These are phyloP conservation scores for Clonostachys byssicola DNA, from an alignment of 2,329 filamentous ascomycete species.

Conservation along the genomic window DNA sequence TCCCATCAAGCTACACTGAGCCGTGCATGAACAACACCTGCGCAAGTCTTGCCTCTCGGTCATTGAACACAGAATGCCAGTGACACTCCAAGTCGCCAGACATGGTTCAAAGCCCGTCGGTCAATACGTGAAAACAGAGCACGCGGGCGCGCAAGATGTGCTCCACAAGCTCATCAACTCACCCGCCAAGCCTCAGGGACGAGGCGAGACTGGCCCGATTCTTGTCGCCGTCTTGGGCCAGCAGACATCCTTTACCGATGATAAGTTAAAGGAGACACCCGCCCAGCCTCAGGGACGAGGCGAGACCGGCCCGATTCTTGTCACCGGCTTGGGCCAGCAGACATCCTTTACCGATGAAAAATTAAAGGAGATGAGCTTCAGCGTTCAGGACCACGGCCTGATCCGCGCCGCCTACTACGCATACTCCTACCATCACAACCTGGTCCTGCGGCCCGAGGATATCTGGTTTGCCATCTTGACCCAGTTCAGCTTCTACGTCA, in stretches of 20 bases:
- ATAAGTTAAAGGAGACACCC: not conserved
- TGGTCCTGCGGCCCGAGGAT: slow-evolving; percentile 45
- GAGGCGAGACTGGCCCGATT: not conserved
- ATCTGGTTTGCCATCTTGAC: slow-evolving; percentile 46
- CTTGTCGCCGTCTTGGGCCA: not conserved
- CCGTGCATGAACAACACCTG: too few species aligned
- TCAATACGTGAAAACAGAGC: too few species aligned
- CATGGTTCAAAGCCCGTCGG: not conserved
- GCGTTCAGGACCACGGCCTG: slow-evolving; percentile 25
- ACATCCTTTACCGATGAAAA: not conserved
- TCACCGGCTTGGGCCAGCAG: not conserved
- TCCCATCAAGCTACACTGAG: too few species aligned
- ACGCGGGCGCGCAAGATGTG: too few species aligned
- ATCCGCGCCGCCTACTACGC: slow-evolving; percentile 29
- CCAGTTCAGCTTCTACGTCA: slow-evolving; percentile 41
- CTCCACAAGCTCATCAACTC: not conserved
- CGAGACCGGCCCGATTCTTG: not conserved
- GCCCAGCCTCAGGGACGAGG: not conserved
- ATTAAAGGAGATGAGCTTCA: not conserved
- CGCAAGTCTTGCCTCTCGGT: too few species aligned
- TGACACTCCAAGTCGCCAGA: not conserved
- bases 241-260: not conserved
- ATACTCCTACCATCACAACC: slow-evolving; percentile 37
- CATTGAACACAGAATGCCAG: not conserved
- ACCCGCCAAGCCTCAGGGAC: too few species aligned